Evolutionary conservation across 257 asterid genomes (phyloP), one percentile per base, ranked within the genome.

Genomic region (Primulina tabacum): DNA sequence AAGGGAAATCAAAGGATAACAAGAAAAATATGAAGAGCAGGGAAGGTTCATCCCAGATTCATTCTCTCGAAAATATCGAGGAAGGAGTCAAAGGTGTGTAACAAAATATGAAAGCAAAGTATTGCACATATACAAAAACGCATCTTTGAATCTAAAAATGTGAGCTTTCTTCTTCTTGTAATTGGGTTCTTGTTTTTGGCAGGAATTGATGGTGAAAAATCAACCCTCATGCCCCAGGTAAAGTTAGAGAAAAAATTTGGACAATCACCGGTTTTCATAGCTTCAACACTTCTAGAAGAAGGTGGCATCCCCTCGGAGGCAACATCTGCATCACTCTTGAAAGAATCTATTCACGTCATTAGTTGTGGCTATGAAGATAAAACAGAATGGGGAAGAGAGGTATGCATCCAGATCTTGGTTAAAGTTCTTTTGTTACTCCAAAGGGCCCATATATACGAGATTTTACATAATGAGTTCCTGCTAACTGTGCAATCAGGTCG

Each of bases 301-400:
- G 92, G 88, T 4, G 92, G 92, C 28, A 82, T 87, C 68, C 88
- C 85, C 35, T 78, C 77, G 4, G 87, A 81, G 40, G 86, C 87
- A 61, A 53, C 92, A 0, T 83, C 92, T 3, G 90, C 85, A 8
- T 81, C 92, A 29, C 90, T 84, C 73, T 73, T 87, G 74, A 87
- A 82, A 75, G 90, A 87, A 80, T 84, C 92, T 61, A 84, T 87
- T 62, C 92, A 87, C 52, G 92, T 84, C 67, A 84, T 86, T 34
- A 82, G 88, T 63, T 83, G 89, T 67, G 92, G 95, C 28, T 88
- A 80, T 12, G 95, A 88, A 79, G 95, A 84, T 73, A 88, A 88
- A 82, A 64, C 95, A 0, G 92, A 88, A 69, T 88, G 95, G 95
- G 95, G 95, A 64, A 88, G 84, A 81, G 95, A 88, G 88, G 89